phyloP scores from a whole-genome alignment of 306 rosid genomes.

The Citrullus mucosospermus region DNA sequence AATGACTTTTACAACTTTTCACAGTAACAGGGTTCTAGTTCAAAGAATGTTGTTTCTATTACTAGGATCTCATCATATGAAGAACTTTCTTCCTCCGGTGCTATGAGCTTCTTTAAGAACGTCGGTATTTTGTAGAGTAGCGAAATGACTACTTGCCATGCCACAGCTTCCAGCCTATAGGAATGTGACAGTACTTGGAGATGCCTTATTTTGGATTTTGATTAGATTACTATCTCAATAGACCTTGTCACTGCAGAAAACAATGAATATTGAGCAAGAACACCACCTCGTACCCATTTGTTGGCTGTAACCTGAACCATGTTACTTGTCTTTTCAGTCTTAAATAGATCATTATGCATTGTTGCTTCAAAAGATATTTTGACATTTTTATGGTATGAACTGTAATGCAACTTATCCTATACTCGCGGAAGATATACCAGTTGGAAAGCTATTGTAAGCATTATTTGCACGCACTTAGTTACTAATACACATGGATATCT shows the following conservation, averaged over 20 bases:
- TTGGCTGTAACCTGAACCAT: background rate
- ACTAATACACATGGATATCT: background rate
- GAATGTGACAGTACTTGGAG: background rate
- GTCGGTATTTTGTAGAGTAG: background rate
- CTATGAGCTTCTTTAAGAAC: background rate
- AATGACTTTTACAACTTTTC: background rate
- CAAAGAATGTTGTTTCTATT: background rate
- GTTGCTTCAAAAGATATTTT: background rate
- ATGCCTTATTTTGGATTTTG: conserved; percentile 1
- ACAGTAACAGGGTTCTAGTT: background rate
- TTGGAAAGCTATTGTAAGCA: background rate
- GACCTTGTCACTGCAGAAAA: background rate
- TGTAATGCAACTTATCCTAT: background rate
- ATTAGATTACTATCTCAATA: background rate
- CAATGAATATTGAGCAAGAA: background rate
- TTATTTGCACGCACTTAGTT: background rate
- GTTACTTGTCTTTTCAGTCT: background rate
- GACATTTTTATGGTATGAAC: background rate
- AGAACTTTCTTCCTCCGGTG: background rate
- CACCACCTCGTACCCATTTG: background rate
- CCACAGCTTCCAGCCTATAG: background rate
- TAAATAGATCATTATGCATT: background rate
- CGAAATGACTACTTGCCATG: background rate
- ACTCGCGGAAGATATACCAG: background rate
- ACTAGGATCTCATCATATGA: background rate